These are phyloP conservation scores for Herpotrichia juniperi DNA, from an alignment of 2,329 filamentous ascomycete species.

Conservation along the genomic window DNA sequence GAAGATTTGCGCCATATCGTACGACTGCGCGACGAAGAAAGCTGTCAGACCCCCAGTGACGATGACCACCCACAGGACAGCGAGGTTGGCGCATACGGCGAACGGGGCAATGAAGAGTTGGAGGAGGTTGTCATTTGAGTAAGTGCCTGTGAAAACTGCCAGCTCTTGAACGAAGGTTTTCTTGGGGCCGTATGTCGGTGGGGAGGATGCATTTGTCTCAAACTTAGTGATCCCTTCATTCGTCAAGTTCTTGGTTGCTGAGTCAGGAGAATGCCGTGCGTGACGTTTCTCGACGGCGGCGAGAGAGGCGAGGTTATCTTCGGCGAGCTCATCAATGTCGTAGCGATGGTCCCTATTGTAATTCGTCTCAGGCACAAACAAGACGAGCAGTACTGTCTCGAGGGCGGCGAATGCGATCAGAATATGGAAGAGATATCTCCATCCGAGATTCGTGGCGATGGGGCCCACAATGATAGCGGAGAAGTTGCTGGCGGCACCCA, in stretches of 20 bases:
- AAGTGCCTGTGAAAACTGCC: constrained; percentile 47
- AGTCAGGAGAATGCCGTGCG: constrained; percentile 1
- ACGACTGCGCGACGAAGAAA: constrained; percentile 52
- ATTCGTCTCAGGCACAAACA: constrained; percentile 60
- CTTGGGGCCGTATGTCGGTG: constrained; percentile 26
- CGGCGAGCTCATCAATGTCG: constrained; percentile 36
- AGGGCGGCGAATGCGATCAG: constrained; percentile 55
- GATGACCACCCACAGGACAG: constrained; percentile 58
- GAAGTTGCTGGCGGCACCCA: constrained; percentile 44
- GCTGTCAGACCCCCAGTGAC: constrained; percentile 52
- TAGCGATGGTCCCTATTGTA: constrained; percentile 50
- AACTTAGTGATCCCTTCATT: constrained; percentile 24
- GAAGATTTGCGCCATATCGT: constrained; percentile 56
- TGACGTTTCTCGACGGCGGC: constrained; percentile 31
- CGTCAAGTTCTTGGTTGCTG: constrained; percentile 12
- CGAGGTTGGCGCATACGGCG: constrained; percentile 58
- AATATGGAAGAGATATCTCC: constrained; percentile 53
- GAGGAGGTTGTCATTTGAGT: constrained; percentile 46
- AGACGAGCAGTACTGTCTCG: constrained; percentile 51
- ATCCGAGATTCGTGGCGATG: constrained; percentile 42
- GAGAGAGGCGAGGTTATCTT: constrained; percentile 33
- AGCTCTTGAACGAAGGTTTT: constrained; percentile 46
- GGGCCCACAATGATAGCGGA: constrained; percentile 44
- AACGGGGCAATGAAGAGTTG: constrained; percentile 52
- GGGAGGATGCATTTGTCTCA: constrained; percentile 24